A percentile compares a stretch with the other conserved stretches of the same genome.
These are phyloP conservation scores for Amesomyces nigricolor DNA, from an alignment of 2,329 filamentous ascomycete genomes.

Conservation along the genomic window DNA sequence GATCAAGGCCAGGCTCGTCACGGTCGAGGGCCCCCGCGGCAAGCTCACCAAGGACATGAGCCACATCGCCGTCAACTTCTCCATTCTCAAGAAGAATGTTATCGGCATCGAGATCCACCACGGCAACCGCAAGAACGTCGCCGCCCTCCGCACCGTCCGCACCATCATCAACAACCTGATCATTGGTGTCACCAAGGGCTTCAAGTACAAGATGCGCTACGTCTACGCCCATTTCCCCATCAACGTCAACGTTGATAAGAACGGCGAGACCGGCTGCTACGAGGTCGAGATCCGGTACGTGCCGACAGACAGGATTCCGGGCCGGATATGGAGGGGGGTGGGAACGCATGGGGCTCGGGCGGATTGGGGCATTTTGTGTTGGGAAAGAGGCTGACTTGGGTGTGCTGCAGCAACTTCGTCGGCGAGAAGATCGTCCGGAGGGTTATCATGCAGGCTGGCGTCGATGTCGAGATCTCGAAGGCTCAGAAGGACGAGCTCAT, in stretches of 20 bases:
- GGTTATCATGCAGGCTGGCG: constrained; percentile 82
- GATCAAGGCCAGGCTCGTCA: constrained; percentile 96
- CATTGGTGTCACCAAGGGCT: constrained; percentile 96
- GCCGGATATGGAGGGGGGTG: constrained; percentile 8
- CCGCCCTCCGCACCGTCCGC: constrained; percentile 95
- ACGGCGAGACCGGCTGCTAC: constrained; percentile 76
- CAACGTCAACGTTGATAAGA: constrained; percentile 99
- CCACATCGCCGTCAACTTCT: constrained; percentile 95
- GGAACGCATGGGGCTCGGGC: neutral
- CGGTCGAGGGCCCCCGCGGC: constrained; percentile 92
- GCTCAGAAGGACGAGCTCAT: constrained; percentile 97
- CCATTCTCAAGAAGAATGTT: constrained; percentile 72
- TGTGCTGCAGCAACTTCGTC: constrained; percentile 76
- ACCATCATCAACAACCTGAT: constrained; percentile 99
- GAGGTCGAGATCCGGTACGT: constrained; percentile 96
- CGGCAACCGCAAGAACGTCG: constrained; percentile 94
- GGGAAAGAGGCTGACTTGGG: constrained; percentile 28
- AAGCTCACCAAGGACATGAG: constrained; percentile 96
- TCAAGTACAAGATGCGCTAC: constrained; percentile 99
- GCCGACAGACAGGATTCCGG: constrained; percentile 4
- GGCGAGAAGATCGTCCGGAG: constrained; percentile 98
- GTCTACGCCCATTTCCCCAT: constrained; percentile 99
- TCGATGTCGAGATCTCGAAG: constrained; percentile 84
- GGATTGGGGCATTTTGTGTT: neutral
- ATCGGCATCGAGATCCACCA: constrained; percentile 99